Conservation (phyloP, 2,329 filamentous ascomycete genomes). For the Calonectria hongkongensis region DNA sequence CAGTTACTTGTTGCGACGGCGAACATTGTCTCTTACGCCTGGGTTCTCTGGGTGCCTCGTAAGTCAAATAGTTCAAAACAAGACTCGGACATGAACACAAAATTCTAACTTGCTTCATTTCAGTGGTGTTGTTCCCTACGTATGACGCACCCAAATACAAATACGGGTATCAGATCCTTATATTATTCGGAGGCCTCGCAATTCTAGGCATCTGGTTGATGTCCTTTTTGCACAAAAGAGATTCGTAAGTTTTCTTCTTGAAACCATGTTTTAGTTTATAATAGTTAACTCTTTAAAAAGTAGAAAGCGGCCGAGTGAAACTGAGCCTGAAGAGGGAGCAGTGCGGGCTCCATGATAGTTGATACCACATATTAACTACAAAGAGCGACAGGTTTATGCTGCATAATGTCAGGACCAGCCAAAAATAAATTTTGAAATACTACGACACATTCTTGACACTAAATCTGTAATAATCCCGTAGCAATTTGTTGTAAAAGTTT, state of each 20-base stretch:
- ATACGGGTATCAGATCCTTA: conserved; percentile 14
- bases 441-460: too few relatives aligned
- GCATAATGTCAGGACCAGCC: too few relatives aligned
- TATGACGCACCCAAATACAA: conserved; percentile 22
- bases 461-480: too few relatives aligned
- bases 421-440: too few relatives aligned
- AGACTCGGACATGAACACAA: background rate
- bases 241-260: background rate
- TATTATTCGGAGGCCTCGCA: background rate
- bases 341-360: background rate
- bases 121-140: conserved; percentile 4
- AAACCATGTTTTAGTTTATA: background rate
- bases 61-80: background rate
- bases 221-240: conserved; percentile 8
- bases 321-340: background rate
- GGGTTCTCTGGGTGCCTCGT: conserved; percentile 19
- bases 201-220: conserved; percentile 4
- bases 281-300: background rate
- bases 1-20: conserved; percentile 11
- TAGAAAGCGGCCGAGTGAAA: background rate
- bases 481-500: too few relatives aligned
- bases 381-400: too few relatives aligned
- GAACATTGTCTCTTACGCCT: conserved; percentile 20
- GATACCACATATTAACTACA: too few relatives aligned
- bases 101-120: background rate